Conservation (phyloP, 768 basidiomycete genomes). For the Stropharia rugosoannulata region DNA sequence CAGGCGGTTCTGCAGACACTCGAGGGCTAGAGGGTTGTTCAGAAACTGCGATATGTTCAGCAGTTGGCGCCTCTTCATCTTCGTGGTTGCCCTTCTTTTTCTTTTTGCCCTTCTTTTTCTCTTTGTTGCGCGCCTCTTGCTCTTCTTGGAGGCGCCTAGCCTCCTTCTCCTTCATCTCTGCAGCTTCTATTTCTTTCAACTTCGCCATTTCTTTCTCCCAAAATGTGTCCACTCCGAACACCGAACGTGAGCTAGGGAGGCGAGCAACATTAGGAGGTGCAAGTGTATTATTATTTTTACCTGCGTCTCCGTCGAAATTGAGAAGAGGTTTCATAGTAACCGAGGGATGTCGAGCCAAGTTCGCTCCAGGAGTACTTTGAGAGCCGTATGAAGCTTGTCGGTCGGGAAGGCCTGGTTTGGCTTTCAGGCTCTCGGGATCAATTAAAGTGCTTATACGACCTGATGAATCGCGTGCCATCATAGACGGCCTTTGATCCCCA, state of each 20-base stretch:
- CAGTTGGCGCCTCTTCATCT: constrained; percentile 8
- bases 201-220: constrained; percentile 90
- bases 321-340: constrained; percentile 62
- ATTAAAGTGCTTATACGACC: constrained; percentile 66
- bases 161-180: constrained; percentile 60
- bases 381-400: constrained; percentile 36
- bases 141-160: constrained; percentile 45
- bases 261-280: constrained; percentile 16
- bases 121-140: constrained; percentile 43
- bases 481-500: constrained; percentile 87
- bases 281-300: constrained; percentile 18
- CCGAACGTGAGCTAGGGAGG: constrained; percentile 54
- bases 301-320: constrained; percentile 59
- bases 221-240: constrained; percentile 90
- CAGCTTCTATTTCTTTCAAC: constrained; percentile 72
- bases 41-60: neutral
- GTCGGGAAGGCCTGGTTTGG: constrained; percentile 37
- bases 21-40: constrained; percentile 7
- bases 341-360: constrained; percentile 48
- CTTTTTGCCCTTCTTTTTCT: constrained; percentile 46
- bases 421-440: constrained; percentile 61
- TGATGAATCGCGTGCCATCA: constrained; percentile 77
- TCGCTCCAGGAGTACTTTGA: constrained; percentile 26
- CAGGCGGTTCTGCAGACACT: constrained; percentile 27
- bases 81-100: constrained; percentile 41